phyloP scores from a whole-genome alignment of 257 asterid species.

The Schizonepeta tenuifolia region DNA sequence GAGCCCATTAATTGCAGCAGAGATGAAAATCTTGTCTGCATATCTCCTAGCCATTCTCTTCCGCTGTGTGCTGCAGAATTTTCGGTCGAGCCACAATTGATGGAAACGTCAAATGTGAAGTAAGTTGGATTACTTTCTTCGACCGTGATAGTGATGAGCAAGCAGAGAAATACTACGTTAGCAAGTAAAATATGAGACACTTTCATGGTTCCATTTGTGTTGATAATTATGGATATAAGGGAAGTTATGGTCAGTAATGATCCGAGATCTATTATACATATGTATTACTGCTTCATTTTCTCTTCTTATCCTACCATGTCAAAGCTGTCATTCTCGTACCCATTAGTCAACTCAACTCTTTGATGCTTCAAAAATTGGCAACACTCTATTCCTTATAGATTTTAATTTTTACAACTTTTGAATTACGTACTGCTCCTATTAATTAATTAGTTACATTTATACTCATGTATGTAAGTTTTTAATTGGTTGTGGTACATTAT shows the following conservation, averaged over 20 bases:
- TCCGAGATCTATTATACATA: too few relatives aligned
- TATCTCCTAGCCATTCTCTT: conserved; percentile 55
- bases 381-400: neutral
- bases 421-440: too few relatives aligned
- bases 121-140: neutral
- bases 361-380: neutral
- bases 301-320: neutral
- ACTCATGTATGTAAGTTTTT: too few relatives aligned
- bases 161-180: conserved; percentile 3
- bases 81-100: conserved; percentile 47
- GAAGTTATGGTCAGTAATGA: too few relatives aligned
- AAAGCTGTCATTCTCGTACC: neutral
- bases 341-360: conserved; percentile 3
- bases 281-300: too few relatives aligned
- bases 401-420: neutral
- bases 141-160: conserved; percentile 17
- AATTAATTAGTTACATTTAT: too few relatives aligned
- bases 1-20: conserved; percentile 42
- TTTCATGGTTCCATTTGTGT: conserved; percentile 6
- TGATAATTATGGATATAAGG: neutral
- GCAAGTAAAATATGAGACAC: conserved; percentile 4
- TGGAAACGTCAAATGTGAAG: conserved; percentile 29
- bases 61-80: conserved; percentile 43
- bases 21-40: conserved; percentile 16
- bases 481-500: too few relatives aligned